Conservation (phyloP, 306 rosid genomes). For the Cucumis hystrix region DNA sequence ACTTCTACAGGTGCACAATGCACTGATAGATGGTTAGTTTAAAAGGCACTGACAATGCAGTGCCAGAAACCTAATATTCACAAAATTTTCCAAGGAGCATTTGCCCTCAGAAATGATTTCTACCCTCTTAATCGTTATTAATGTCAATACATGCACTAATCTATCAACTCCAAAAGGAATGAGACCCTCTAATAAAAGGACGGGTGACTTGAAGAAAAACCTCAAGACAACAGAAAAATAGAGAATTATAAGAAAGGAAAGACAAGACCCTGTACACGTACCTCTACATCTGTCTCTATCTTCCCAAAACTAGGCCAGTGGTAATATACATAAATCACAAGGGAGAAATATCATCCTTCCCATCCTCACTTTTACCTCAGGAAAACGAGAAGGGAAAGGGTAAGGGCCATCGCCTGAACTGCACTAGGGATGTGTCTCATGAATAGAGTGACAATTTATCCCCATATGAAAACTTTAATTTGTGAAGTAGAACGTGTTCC, state of each 20-base stretch:
- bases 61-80: constrained; percentile 45
- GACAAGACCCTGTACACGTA: constrained; percentile 86
- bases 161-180: constrained; percentile 42
- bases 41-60: constrained; percentile 27
- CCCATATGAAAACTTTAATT: not conserved
- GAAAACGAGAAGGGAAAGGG: not conserved
- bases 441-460: constrained; percentile 2
- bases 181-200: constrained; percentile 23
- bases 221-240: constrained; percentile 8
- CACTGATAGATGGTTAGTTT: constrained; percentile 24
- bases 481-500: constrained; percentile 11
- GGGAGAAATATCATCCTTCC: constrained; percentile 34
- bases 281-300: constrained; percentile 59
- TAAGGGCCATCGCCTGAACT: constrained; percentile 1
- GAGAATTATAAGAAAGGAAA: constrained; percentile 34
- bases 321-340: constrained; percentile 66
- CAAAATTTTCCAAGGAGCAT: constrained; percentile 49
- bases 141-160: constrained; percentile 64
- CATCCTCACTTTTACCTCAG: constrained; percentile 15
- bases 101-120: constrained; percentile 18
- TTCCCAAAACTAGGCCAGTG: constrained; percentile 54
- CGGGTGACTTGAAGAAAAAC: constrained; percentile 33
- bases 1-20: constrained; percentile 20
- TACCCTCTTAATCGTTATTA: constrained; percentile 13
- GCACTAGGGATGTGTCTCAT: not conserved